Evolutionary conservation across 345 rosid genomes (phyloP), one percentile per base, ranked within the genome.

Genomic region (Acer yangbiense): DNA sequence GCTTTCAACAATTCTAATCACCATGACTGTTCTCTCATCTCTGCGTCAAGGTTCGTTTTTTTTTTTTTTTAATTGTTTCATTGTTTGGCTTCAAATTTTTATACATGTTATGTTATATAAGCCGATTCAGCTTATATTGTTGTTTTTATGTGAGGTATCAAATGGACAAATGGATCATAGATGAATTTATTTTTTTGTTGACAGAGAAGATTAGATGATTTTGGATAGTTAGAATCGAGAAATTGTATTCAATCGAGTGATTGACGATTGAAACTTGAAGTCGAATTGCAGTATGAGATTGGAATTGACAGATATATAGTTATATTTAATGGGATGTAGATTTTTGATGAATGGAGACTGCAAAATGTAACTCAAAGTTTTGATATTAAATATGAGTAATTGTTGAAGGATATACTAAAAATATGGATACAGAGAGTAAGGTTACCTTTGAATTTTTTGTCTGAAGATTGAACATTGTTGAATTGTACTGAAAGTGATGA

Each of bases 1-100:
- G 20, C 1, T 58, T 12, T 67, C 66, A 8, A 13, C 13, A 16
- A 29, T 68, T 17, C 32, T 75, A 70, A 3, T 82, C 81, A 48
- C 78, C 78, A 88, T 86, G 89, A 76, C 86, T 18, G 18, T 54
- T 54, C 74, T 8, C 74, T 54, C 74, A 16, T 16, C 61, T 60
- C n/a, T 9, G 32, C 44, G 4, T 17, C 69, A 50, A 75, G 78
- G 78, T 75, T 50, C 16, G 52, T 11, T 2, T 29, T 29, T 65
- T n/a, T 20, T 18, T n/a, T 1, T 0, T 17, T 63, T 63, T 50
- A 9, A 44, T 23, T 11, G 48, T 35, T 35, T 35, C 39, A 35
- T 23, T 5, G 48, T 50, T 55, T 69, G 27, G 16, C 27, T 50
- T n/a, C 35, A n/a, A 27, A 21, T 21, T 41, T 35, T 6, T 43